Evolutionary conservation across 805 yeast genomes (phyloP), one percentile per base, ranked within the genome.

Genomic region (Candida xyloterini): DNA sequence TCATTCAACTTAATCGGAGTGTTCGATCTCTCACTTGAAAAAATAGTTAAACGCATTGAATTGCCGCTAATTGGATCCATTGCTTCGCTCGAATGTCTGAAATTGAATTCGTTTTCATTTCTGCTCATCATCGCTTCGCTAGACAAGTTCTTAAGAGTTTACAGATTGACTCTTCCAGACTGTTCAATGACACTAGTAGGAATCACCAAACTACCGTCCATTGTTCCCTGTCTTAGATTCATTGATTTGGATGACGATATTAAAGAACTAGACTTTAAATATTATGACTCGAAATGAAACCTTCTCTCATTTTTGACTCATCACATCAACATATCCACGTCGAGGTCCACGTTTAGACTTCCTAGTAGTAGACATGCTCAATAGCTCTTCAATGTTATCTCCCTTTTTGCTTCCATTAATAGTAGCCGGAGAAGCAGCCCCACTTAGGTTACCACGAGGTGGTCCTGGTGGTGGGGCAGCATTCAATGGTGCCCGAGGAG

Each of bases 321-420:
- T 76, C 7, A 81, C 82, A 57, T 82, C 84, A 32, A 82, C 86
- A 53, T 82, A 82, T 5, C 78, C 69, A 48, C 68, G 62, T 36
- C 75, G 65, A n/a, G 73, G 73, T 8, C 81, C 81, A 53, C 83
- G 69, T 37, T 72, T 73, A 9, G 67, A 57, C 45, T 67, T 70
- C 52, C 71, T 71, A 47, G 68, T 62, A 38, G 69, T 66, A 2
- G 68, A 50, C 46, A 58, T 47, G 11, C 50, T 48, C 38, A 57
- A 30, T 27, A 56, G 42, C 27, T 60, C 65, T 38, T 62, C 62
- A 38, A 60, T 55, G 30, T 44, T 47, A 32, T 53, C 59, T 9
- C 51, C 45, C 38, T 51, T 57, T 31, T 45, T 52, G 30, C 30
- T 24, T 9, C 42, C 42, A 15, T 33, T 33, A 10, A 16, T 6